A percentile compares a stretch with the other conserved stretches of the same genome.
Evolutionary conservation across 2,329 filamentous ascomycete genomes (phyloP).

Genomic region (Rhynchosporium agropyri): DNA sequence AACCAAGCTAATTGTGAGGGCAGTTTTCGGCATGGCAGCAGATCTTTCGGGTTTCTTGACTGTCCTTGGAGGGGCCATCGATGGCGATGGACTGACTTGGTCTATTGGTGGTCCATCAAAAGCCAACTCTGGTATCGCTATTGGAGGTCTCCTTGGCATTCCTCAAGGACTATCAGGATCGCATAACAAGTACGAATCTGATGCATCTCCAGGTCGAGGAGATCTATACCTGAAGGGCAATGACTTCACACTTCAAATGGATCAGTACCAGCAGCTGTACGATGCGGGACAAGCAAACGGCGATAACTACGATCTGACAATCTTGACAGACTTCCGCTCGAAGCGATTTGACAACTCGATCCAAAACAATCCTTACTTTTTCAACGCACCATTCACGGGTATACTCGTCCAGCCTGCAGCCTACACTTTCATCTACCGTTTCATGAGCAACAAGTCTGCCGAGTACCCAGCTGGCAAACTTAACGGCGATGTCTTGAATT

Average conservation of each 20-base stretch:
- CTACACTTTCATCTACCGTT: slow-evolving; percentile 34
- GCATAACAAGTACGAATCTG: slow-evolving; percentile 58
- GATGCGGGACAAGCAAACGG: slow-evolving; percentile 44
- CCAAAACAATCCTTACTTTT: slow-evolving; percentile 55
- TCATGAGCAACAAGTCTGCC: slow-evolving; percentile 35
- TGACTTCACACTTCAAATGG: slow-evolving; percentile 3
- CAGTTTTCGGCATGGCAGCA: slow-evolving; percentile 50
- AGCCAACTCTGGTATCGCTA: slow-evolving; percentile 18
- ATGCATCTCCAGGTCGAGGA: slow-evolving; percentile 54
- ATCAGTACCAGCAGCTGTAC: slow-evolving; percentile 54
- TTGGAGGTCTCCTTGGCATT: slow-evolving; percentile 40
- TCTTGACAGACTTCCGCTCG: slow-evolving; percentile 41
- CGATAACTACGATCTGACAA: slow-evolving; percentile 43
- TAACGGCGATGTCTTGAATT: slow-evolving; percentile 41
- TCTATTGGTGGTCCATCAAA: slow-evolving; percentile 51
- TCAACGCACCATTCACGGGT: slow-evolving; percentile 46
- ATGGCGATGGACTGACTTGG: slow-evolving; percentile 53
- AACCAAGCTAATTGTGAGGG: slow-evolving; percentile 1
- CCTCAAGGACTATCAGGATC: slow-evolving; percentile 53
- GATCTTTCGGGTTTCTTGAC: slow-evolving; percentile 46
- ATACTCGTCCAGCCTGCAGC: slow-evolving; percentile 31
- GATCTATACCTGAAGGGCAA: slow-evolving; percentile 50
- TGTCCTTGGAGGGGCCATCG: slow-evolving; percentile 49
- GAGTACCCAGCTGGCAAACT: slow-evolving; percentile 44
- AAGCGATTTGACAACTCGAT: slow-evolving; percentile 51